Base-by-base conservation (phyloP, 2,329 filamentous ascomycete species). In the Emergomyces orientalis region DNA sequence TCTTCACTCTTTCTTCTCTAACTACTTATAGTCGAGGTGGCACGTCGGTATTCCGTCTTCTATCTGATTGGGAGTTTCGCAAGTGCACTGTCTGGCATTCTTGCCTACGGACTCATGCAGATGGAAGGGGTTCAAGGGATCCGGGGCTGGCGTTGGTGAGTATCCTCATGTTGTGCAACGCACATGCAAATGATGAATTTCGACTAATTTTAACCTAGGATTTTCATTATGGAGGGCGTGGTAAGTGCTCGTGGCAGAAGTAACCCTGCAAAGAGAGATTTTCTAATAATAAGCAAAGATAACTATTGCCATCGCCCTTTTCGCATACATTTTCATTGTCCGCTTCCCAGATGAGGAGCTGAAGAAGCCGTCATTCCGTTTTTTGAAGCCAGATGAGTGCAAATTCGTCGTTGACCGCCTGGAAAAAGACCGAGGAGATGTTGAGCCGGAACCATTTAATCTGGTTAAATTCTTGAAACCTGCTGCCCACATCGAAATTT, bases 381-480 rank as follows among this genome's bases (percentile, higher is more conserved):
- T 82, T 71, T 65, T 82, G 39, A 79, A 68, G 54, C 69, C 77
- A 65, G 71, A 74, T 30, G 80, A 82, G 65, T 73, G 72, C 27
- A 73, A 73, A 52, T 80, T 75, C 65, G 73, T 82, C 65, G 77
- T 81, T 63, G 74, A 75, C 17, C 73, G 77, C 8, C 77, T 82
- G 49, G 73, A 82, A 61, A 72, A 72, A 49, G 80, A 82, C 63
- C 76, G 80, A 54, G 75, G 76, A 49, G 80, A 82, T 67, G 79
- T 77, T 22, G 76, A 74, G 13, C 67, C 73, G 0, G 75, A 79
- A 64, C 71, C 74, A 1, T 81, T 80, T 70, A 71, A 71, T 32
- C 47, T 78, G 1, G 67, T 63, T 30, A 77, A 76, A 61, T 81
- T 78, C 69, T 67, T 80, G 65, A 70, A 70, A 45, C 73, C 74